A percentile compares a stretch with the other conserved stretches of the same genome.
phyloP scores from a whole-genome alignment of 2,329 filamentous ascomycete species.

The Zymoseptoria pseudotritici region DNA sequence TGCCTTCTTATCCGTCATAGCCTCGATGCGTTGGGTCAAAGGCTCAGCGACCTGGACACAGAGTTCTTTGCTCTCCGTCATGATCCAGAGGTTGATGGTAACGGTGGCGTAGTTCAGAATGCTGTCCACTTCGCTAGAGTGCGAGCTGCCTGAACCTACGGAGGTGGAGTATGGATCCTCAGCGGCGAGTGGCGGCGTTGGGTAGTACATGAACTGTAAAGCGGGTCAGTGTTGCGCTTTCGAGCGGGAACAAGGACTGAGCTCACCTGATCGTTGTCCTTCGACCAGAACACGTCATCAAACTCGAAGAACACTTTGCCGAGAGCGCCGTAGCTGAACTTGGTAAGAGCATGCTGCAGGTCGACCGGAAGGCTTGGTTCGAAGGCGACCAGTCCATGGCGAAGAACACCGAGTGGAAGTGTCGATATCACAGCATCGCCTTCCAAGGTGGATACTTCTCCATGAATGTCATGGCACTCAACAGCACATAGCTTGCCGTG shows the following conservation, averaged over 20 bases:
- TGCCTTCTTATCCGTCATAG: constrained; percentile 33
- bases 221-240: background rate
- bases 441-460: constrained; percentile 21
- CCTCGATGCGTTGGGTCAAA: constrained; percentile 39
- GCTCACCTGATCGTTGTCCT: constrained; percentile 36
- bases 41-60: constrained; percentile 40
- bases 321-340: constrained; percentile 36
- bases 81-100: constrained; percentile 39
- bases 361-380: constrained; percentile 32
- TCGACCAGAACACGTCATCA: constrained; percentile 38
- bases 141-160: constrained; percentile 22
- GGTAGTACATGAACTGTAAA: constrained; percentile 36
- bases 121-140: constrained; percentile 24
- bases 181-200: constrained; percentile 26
- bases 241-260: background rate
- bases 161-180: constrained; percentile 24
- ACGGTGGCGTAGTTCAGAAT: constrained; percentile 40
- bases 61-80: constrained; percentile 37
- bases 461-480: constrained; percentile 20
- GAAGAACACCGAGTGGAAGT: constrained; percentile 34
- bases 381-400: constrained; percentile 35
- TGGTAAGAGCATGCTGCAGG: constrained; percentile 31
- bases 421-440: constrained; percentile 37
- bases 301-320: constrained; percentile 41
- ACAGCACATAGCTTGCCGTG: too few relatives aligned